Evolutionary conservation across 768 basidiomycete genomes (phyloP).

Genomic region (Rhodocollybia butyracea): DNA sequence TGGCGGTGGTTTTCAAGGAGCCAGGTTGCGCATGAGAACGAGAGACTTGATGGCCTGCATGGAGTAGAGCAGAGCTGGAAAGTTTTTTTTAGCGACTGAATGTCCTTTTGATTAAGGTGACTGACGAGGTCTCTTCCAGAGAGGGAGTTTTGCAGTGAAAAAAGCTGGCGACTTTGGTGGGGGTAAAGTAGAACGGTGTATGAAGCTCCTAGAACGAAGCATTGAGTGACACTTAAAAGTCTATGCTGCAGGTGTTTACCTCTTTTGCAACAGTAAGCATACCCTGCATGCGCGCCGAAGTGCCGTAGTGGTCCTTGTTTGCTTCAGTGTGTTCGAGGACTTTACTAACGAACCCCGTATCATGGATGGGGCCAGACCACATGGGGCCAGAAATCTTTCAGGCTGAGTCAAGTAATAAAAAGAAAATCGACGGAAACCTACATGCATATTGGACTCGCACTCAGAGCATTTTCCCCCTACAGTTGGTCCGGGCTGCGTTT

Average conservation of each 20-base stretch:
- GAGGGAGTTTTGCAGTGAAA: constrained; percentile 83
- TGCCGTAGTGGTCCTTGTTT: constrained; percentile 68
- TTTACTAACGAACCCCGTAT: constrained; percentile 66
- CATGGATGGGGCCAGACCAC: constrained; percentile 91
- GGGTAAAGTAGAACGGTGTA: constrained; percentile 85
- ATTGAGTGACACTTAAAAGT: background rate
- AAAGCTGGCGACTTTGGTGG: constrained; percentile 69
- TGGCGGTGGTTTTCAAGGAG: constrained; percentile 87
- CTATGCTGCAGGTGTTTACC: constrained; percentile 36
- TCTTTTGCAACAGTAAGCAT: constrained; percentile 92
- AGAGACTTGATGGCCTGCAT: constrained; percentile 81
- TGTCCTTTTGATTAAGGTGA: background rate
- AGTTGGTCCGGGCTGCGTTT: constrained; percentile 67
- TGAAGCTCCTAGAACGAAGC: constrained; percentile 58
- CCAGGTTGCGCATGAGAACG: constrained; percentile 90
- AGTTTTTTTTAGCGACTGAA: background rate
- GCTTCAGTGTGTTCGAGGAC: constrained; percentile 71
- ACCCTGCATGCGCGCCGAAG: constrained; percentile 83
- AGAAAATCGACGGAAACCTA: constrained; percentile 32
- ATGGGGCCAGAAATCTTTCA: constrained; percentile 87
- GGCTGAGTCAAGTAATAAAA: background rate
- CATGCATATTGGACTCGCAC: constrained; percentile 76
- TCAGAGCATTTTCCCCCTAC: constrained; percentile 72
- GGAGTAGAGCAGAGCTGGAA: constrained; percentile 80
- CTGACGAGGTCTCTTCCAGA: constrained; percentile 72